phyloP scores from a whole-genome alignment of 2,329 filamentous ascomycete genomes.

The Colletotrichum liaoningense region DNA sequence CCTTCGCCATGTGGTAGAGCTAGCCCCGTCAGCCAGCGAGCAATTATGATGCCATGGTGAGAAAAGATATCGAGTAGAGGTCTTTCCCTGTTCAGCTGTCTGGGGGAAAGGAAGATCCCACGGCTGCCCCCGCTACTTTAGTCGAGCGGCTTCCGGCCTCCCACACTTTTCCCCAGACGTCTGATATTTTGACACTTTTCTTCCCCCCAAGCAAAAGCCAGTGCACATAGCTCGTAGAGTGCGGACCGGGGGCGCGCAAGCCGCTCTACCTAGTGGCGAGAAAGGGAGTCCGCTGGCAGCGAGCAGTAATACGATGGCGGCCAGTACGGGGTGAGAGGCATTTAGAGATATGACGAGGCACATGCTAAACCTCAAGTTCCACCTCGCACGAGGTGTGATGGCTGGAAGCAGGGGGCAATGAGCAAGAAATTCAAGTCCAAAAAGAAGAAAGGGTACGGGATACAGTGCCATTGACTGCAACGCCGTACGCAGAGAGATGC shows the following conservation, averaged over 20 bases:
- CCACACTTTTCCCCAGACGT: conserved; percentile 31
- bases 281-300: not conserved
- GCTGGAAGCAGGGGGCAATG: not conserved
- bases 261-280: not conserved
- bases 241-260: conserved; percentile 15
- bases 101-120: conserved; percentile 9
- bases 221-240: not conserved
- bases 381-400: not conserved
- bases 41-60: conserved; percentile 29
- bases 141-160: conserved; percentile 22
- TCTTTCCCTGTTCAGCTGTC: not conserved
- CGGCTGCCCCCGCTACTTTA: conserved; percentile 4
- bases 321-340: not conserved
- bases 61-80: not conserved
- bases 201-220: too few relatives aligned
- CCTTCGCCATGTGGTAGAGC: not conserved
- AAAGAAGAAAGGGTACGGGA: not conserved
- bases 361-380: not conserved
- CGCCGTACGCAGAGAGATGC: conserved; percentile 3
- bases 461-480: conserved; percentile 4
- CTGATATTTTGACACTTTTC: conserved; percentile 32
- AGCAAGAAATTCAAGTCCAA: not conserved
- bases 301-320: not conserved
- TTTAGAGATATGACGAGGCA: not conserved
- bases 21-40: not conserved